phyloP scores from a whole-genome alignment of 495 filamentous ascomycete genomes.

The Cercophora samala region DNA sequence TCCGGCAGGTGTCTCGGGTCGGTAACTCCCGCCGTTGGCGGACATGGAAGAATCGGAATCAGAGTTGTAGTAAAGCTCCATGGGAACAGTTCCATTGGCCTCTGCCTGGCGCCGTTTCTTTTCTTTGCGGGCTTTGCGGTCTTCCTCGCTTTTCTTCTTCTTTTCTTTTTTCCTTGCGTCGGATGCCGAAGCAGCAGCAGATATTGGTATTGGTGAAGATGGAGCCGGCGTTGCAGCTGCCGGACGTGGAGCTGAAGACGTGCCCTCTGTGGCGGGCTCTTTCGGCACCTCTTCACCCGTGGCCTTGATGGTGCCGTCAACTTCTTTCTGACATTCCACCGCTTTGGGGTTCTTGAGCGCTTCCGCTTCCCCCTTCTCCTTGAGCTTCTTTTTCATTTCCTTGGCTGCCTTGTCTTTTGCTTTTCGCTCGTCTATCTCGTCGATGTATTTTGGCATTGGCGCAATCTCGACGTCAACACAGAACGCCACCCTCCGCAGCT shows the following conservation, averaged over 20 bases:
- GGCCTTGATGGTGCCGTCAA: slow-evolving; percentile 29
- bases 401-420: slow-evolving; percentile 46
- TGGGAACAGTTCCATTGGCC: slow-evolving; percentile 74
- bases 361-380: slow-evolving; percentile 66
- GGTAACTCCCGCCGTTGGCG: slow-evolving; percentile 14
- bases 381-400: slow-evolving; percentile 59
- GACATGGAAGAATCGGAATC: slow-evolving; percentile 39
- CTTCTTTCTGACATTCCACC: slow-evolving; percentile 8
- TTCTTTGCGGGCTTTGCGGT: slow-evolving; percentile 81
- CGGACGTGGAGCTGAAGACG: not conserved
- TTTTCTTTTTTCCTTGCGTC: slow-evolving; percentile 71
- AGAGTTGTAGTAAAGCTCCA: slow-evolving; percentile 67
- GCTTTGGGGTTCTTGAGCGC: slow-evolving; percentile 61
- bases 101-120: slow-evolving; percentile 73
- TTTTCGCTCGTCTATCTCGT: slow-evolving; percentile 35
- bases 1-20: slow-evolving; percentile 19
- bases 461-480: slow-evolving; percentile 98
- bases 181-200: slow-evolving; percentile 23
- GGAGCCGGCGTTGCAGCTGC: not conserved
- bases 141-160: slow-evolving; percentile 86
- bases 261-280: slow-evolving; percentile 31
- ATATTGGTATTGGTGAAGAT: slow-evolving; percentile 8
- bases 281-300: slow-evolving; percentile 41
- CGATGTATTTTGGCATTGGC: slow-evolving; percentile 52
- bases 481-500: slow-evolving; percentile 84